Evolutionary conservation across 805 yeast species (phyloP).

Genomic region (Scheffersomyces amazonensis): DNA sequence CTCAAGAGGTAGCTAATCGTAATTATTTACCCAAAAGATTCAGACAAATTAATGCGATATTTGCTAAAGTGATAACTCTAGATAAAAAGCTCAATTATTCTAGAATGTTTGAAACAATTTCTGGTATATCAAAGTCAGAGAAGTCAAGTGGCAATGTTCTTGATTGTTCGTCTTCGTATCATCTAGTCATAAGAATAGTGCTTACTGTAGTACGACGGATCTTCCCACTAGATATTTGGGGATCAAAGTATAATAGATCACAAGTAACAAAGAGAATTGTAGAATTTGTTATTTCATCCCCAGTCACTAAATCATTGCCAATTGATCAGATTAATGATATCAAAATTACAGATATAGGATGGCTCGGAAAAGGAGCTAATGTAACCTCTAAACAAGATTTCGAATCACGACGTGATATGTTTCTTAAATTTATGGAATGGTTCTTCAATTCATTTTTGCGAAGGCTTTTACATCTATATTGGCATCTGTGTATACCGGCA

Average conservation of each 20-base stretch:
- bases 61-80: not conserved
- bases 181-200: conserved; percentile 41
- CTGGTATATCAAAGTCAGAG: not conserved
- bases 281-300: conserved; percentile 31
- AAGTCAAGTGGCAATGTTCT: conserved; percentile 12
- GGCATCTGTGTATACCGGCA: conserved; percentile 60
- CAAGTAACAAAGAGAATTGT: conserved; percentile 35
- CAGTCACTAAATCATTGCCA: too few species aligned
- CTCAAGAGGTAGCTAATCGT: not conserved
- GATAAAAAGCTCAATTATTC: not conserved
- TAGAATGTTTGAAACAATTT: not conserved
- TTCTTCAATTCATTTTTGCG: conserved; percentile 45
- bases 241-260: conserved; percentile 47
- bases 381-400: conserved; percentile 41
- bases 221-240: conserved; percentile 53
- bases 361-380: conserved; percentile 46
- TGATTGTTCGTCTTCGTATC: conserved; percentile 25
- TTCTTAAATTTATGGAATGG: conserved; percentile 56
- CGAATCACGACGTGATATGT: conserved; percentile 28
- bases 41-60: not conserved
- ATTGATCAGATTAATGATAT: too few species aligned
- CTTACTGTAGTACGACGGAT: conserved; percentile 42
- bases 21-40: not conserved
- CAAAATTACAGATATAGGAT: conserved; percentile 43
- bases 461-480: conserved; percentile 48